Evolutionary conservation across 2,329 filamentous ascomycete species (phyloP).

Genomic region (Polytolypa hystricis): DNA sequence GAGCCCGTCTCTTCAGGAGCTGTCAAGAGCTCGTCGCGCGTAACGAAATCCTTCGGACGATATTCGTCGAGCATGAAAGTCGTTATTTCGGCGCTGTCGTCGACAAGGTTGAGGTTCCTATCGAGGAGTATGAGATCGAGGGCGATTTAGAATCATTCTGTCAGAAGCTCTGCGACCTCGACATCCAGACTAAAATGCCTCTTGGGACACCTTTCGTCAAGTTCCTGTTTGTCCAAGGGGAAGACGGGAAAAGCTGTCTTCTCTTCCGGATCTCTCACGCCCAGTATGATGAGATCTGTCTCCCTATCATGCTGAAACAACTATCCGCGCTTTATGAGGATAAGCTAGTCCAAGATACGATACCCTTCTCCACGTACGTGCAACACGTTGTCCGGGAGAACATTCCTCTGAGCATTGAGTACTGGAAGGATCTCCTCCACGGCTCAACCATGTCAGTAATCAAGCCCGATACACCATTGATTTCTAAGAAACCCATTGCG

Average conservation of each 20-base stretch:
- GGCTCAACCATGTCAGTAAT: conserved; percentile 33
- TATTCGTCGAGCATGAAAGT: conserved; percentile 39
- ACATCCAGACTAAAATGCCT: conserved; percentile 42
- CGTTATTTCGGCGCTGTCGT: conserved; percentile 43
- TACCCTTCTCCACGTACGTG: conserved; percentile 30
- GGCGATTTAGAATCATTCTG: conserved; percentile 36
- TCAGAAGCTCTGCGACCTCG: conserved; percentile 38
- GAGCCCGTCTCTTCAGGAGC: conserved; percentile 30
- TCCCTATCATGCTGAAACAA: conserved; percentile 45
- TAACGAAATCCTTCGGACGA: conserved; percentile 50
- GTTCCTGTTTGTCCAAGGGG: conserved; percentile 37
- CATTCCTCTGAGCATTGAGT: conserved; percentile 33
- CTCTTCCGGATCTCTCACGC: conserved; percentile 50
- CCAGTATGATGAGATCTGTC: conserved; percentile 53
- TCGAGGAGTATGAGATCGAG: conserved; percentile 36
- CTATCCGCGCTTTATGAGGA: conserved; percentile 39
- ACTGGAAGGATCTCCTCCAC: conserved; percentile 46
- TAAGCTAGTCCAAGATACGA: conserved; percentile 16
- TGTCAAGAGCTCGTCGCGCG: conserved; percentile 38
- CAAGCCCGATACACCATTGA: conserved; percentile 5
- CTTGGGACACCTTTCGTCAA: conserved; percentile 46
- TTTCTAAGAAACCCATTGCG: conserved; percentile 4
- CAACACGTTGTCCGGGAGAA: conserved; percentile 18
- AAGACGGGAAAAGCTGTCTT: conserved; percentile 27
- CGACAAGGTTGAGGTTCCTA: conserved; percentile 34